A percentile compares a stretch with the other conserved stretches of the same genome.
Evolutionary conservation across 108 stramenopile genomes (phyloP).

Genomic region (Cyclotella atomus): DNA sequence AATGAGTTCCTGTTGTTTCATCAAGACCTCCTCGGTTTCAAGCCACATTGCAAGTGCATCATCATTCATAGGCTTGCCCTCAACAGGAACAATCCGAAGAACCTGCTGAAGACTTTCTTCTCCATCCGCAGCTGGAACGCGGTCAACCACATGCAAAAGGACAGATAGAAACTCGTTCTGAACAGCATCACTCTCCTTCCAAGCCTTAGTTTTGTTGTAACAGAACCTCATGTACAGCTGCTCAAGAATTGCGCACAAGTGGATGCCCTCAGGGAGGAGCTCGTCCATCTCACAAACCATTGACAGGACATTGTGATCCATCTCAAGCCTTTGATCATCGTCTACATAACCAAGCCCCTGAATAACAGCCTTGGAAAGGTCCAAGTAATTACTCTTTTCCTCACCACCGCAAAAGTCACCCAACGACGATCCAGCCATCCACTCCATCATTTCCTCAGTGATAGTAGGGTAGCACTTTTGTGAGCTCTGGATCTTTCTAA

Average conservation of each 20-base stretch:
- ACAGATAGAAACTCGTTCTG: slow-evolving; percentile 90
- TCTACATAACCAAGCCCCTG: slow-evolving; percentile 82
- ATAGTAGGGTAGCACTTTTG: slow-evolving; percentile 85
- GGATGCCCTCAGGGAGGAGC: slow-evolving; percentile 77
- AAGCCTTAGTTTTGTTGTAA: slow-evolving; percentile 87
- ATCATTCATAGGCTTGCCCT: slow-evolving; percentile 75
- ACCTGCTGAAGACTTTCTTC: slow-evolving; percentile 84
- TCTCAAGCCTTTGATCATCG: slow-evolving; percentile 71
- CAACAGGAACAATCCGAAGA: slow-evolving; percentile 61
- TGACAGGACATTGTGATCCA: slow-evolving; percentile 87
- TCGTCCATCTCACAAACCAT: slow-evolving; percentile 90
- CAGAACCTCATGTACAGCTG: slow-evolving; percentile 82
- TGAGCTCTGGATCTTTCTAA: slow-evolving; percentile 74
- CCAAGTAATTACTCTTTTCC: slow-evolving; percentile 67
- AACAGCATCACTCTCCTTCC: slow-evolving; percentile 82
- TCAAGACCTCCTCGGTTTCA: slow-evolving; percentile 76
- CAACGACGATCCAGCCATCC: slow-evolving; percentile 79
- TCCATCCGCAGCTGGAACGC: slow-evolving; percentile 75
- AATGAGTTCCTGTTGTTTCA: slow-evolving; percentile 59
- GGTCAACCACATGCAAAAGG: slow-evolving; percentile 86
- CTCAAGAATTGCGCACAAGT: slow-evolving; percentile 78
- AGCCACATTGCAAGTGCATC: slow-evolving; percentile 76
- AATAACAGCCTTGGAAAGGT: slow-evolving; percentile 68
- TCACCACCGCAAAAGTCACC: slow-evolving; percentile 84
- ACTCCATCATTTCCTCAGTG: slow-evolving; percentile 80